Evolutionary conservation across 192 early-diverging fungal genomes (phyloP), one percentile per base, ranked within the genome.

Genomic region (Spinellus fusiger): DNA sequence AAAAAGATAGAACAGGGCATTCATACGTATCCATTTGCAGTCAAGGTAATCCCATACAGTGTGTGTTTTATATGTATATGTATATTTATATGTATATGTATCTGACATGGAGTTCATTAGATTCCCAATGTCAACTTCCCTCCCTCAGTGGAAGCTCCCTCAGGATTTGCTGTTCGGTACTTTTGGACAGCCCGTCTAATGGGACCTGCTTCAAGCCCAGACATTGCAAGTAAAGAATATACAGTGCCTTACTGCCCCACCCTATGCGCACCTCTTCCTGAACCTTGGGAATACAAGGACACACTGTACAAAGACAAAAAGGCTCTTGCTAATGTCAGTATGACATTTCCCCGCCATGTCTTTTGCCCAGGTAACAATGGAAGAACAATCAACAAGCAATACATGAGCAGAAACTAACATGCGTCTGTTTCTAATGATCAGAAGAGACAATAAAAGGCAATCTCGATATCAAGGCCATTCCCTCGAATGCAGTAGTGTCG

Each of bases 101-200:
- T 48, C 20, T 34, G 35, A 55, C 40, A 32, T 23, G 13, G 25
- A 4, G 18, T 33, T 15, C 16, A 31, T 33, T 44, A 75, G 70
- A 63, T 75, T 25, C 70, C 73, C 9, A 67, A 71, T 57, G 65
- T 72, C 15, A 75, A 75, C 32, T 72, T 68, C 48, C 73, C 73
- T 22, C 73, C 73, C 31, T 75, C 73, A 0, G 28, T 68, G 20
- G 73, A 75, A 31, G 70, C 62, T 38, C 64, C 64, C 18, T 18
- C 23, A 3, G 69, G 62, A 4, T 72, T 68, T 37, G 55, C 25
- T 32, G 49, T 72, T 29, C 56, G 64, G 23, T 68, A 73, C 57
- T 58, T 64, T 46, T 68, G 65, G 71, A 49, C 70, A 28, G 73
- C 62, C 22, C 49, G 58, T n/a, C 26, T 68, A 0, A 70, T 72